Evolutionary conservation across 805 yeast genomes (phyloP).

Genomic region (Nakazawaea peltata): DNA sequence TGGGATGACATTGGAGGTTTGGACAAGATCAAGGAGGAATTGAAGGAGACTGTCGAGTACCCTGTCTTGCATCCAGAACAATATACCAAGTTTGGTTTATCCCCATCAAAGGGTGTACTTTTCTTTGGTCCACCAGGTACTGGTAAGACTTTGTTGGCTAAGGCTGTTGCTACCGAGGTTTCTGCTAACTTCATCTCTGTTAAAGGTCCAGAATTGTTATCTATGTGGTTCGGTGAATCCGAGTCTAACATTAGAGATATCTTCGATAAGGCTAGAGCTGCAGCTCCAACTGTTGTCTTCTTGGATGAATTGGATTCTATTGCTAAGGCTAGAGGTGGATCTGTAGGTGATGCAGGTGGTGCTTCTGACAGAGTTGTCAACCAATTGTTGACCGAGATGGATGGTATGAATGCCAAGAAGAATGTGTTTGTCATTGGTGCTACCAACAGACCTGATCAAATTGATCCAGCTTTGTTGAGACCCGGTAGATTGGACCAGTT

Average conservation of each 20-base stretch:
- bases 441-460: conserved; percentile 98
- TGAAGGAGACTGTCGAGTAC: conserved; percentile 97
- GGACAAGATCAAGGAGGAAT: conserved; percentile 91
- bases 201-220: conserved; percentile 92
- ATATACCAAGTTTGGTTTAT: conserved; percentile 94
- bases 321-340: conserved; percentile 94
- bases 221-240: conserved; percentile 99
- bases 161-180: conserved; percentile 99
- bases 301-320: conserved; percentile 97
- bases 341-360: conserved; percentile 90
- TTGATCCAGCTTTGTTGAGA: conserved; percentile 96
- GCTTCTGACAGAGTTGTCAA: conserved; percentile 95
- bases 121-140: conserved; percentile 99
- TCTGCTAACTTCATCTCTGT: conserved; percentile 97
- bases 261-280: conserved; percentile 97
- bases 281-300: conserved; percentile 98
- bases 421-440: conserved; percentile 99
- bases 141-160: conserved; percentile 96
- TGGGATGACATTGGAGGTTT: conserved; percentile 99
- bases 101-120: conserved; percentile 97
- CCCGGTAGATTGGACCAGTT: conserved; percentile 99
- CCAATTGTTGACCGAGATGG: conserved; percentile 96
- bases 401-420: conserved; percentile 99
- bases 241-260: conserved; percentile 97
- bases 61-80: conserved; percentile 99